Conservation (phyloP, 176 grass and related monocot genomes). For the Panicum miliaceum region DNA sequence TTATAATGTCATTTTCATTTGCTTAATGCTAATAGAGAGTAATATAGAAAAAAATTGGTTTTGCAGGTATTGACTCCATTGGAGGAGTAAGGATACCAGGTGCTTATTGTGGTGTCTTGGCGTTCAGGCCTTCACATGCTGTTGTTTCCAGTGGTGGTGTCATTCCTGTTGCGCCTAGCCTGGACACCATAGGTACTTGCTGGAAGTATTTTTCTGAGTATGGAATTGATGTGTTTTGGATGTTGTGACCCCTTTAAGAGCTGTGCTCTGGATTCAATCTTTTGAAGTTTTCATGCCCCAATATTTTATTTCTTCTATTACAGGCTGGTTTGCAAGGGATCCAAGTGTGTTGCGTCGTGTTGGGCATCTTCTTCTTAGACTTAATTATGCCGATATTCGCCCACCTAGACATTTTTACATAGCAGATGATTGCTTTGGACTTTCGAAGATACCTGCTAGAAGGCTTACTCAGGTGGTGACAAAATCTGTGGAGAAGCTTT, state of each 20-base stretch:
- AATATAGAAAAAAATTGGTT: conserved; percentile 25
- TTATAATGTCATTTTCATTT: conserved; percentile 27
- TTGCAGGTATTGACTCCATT: conserved; percentile 76
- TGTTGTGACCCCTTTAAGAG: conserved; percentile 3
- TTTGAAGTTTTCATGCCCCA: not conserved
- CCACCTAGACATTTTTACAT: conserved; percentile 82
- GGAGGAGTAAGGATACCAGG: conserved; percentile 96
- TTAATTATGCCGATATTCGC: conserved; percentile 71
- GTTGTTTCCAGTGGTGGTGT: conserved; percentile 67
- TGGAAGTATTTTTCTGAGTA: conserved; percentile 10
- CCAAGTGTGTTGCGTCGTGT: conserved; percentile 84
- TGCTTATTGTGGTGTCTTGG: conserved; percentile 85
- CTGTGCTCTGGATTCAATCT: not conserved
- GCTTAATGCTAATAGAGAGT: not conserved
- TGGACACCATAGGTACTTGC: conserved; percentile 83
- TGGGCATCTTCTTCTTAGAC: conserved; percentile 72
- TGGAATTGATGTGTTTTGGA: not conserved
- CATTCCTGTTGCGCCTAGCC: conserved; percentile 89
- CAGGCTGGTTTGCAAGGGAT: conserved; percentile 92
- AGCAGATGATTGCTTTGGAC: conserved; percentile 91
- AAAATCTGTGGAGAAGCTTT: conserved; percentile 91
- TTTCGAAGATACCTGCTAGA: conserved; percentile 81
- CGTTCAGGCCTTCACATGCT: conserved; percentile 84
- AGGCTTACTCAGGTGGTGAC: conserved; percentile 81
- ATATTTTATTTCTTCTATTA: conserved; percentile 36